phyloP scores from a whole-genome alignment of 73 alveolate species.

The Paramecium octaurelia region DNA sequence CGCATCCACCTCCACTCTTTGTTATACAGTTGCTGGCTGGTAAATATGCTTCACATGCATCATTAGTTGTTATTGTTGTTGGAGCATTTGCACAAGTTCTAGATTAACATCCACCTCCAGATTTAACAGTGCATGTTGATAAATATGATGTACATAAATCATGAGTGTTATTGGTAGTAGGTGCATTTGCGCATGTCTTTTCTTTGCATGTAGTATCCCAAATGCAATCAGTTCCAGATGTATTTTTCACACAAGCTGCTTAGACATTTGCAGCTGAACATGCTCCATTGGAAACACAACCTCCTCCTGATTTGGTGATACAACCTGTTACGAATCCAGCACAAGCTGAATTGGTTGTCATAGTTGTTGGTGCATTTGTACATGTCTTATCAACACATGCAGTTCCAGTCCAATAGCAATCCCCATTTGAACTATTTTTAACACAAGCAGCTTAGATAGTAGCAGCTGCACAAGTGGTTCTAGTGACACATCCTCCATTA shows the following conservation, averaged over 20 bases:
- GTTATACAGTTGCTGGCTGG: not conserved
- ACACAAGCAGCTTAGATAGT: not conserved
- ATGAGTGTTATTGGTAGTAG: not conserved
- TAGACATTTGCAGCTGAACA: not conserved
- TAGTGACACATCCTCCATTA: conserved; percentile 31
- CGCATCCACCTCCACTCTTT: not conserved
- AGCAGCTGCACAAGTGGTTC: not conserved
- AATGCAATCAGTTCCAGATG: not conserved
- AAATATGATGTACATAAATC: not conserved
- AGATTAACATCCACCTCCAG: not conserved
- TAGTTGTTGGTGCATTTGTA: conserved; percentile 38
- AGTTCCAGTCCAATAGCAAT: conserved; percentile 19
- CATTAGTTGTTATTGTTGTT: not conserved
- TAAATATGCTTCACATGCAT: not conserved
- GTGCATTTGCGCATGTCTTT: not conserved
- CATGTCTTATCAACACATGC: conserved; percentile 17
- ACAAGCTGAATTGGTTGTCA: conserved; percentile 36
- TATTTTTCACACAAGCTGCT: not conserved
- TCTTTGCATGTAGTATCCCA: conserved; percentile 3
- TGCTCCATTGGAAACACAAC: not conserved
- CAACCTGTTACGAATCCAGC: not conserved
- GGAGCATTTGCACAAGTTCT: conserved; percentile 17
- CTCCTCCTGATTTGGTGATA: conserved; percentile 1
- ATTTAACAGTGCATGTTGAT: not conserved
- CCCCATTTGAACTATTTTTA: not conserved